Evolutionary conservation across 2,329 filamentous ascomycete species (phyloP), one percentile per base, ranked within the genome.

Genomic region (Fonsecaea pugnacius): DNA sequence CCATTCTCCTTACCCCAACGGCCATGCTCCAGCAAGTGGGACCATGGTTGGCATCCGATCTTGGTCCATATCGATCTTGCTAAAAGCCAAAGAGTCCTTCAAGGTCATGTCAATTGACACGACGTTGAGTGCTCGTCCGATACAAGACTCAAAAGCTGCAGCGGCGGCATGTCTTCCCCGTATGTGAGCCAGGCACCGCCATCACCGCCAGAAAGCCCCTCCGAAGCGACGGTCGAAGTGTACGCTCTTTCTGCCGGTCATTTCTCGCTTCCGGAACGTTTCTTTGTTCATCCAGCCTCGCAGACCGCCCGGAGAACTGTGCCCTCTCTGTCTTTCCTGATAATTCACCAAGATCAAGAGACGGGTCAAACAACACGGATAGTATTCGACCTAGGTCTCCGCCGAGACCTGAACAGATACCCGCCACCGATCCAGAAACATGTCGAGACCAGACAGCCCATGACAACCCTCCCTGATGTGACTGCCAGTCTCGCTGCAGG

Each of bases 201-300:
- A n/a, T 67, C 65, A 32, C 65, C 65, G 16, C 65, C 65, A 52
- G 65, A 65, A 33, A 67, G 60, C 52, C 58, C 62, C 36, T 65
- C 62, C 30, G 67, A 67, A 56, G 62, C 68, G 14, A 66, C 68
- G 12, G 74, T 78, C 30, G 69, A 75, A 32, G 71, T 79, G 1
- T 75, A 78, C 60, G 78, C 77, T 12, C 73, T 79, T 6, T 73
- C 73, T 3, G 71, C 71, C n/a, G 71, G 73, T 33, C 64, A 68
- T 56, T 64, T 72, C 27, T 71, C 71, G 40, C 63, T 74, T 4
- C 71, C 70, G 16, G 72, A 74, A 61, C 70, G 69, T 30, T 72
- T 68, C 56, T 74, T 73, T 52, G 69, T 73, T 9, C 67, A 71
- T 59, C 72, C 71, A 33, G 70, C 69, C 16, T 70, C 67, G 24